Percentiles rank a stretch among this genome's conserved stretches.
These are phyloP conservation scores for Colletotrichum zoysiae DNA, from an alignment of 2,329 filamentous ascomycete species.

Conservation along the genomic window DNA sequence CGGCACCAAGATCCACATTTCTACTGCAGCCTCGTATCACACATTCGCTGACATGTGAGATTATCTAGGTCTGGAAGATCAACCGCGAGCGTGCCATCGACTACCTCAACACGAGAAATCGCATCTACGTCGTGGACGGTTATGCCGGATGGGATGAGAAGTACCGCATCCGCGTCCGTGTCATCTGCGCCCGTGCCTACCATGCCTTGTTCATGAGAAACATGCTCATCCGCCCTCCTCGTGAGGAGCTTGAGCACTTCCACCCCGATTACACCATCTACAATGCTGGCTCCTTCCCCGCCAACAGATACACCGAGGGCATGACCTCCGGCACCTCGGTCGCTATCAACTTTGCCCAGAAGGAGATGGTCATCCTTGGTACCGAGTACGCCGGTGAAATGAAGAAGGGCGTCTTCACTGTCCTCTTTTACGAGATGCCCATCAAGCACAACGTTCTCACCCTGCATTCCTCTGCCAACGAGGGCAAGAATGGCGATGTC, in stretches of 20 bases:
- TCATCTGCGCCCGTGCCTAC: constrained; percentile 98
- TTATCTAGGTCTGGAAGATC: constrained; percentile 92
- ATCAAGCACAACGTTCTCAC: constrained; percentile 99
- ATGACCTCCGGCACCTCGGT: constrained; percentile 99
- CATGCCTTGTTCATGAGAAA: constrained; percentile 99
- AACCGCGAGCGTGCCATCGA: constrained; percentile 99
- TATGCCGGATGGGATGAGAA: constrained; percentile 99
- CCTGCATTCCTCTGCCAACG: constrained; percentile 97
- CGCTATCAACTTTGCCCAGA: constrained; percentile 98
- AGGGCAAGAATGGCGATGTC: constrained; percentile 93
- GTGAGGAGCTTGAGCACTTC: constrained; percentile 95
- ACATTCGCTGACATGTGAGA: constrained; percentile 37
- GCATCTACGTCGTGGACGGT: constrained; percentile 98
- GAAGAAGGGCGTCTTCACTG: constrained; percentile 99
- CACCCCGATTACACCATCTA: constrained; percentile 99
- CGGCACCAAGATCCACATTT: constrained; percentile 5
- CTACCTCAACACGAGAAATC: constrained; percentile 98
- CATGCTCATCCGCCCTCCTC: constrained; percentile 96
- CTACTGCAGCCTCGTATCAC: not conserved
- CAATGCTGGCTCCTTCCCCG: constrained; percentile 98
- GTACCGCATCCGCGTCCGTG: constrained; percentile 96
- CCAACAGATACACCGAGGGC: constrained; percentile 96
- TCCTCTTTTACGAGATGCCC: constrained; percentile 99
- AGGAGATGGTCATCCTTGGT: constrained; percentile 99
- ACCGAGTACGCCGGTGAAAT: constrained; percentile 98